These are phyloP conservation scores for Coemansia sp. DNA, from an alignment of 371 early-diverging fungal genomes.

Conservation along the genomic window DNA sequence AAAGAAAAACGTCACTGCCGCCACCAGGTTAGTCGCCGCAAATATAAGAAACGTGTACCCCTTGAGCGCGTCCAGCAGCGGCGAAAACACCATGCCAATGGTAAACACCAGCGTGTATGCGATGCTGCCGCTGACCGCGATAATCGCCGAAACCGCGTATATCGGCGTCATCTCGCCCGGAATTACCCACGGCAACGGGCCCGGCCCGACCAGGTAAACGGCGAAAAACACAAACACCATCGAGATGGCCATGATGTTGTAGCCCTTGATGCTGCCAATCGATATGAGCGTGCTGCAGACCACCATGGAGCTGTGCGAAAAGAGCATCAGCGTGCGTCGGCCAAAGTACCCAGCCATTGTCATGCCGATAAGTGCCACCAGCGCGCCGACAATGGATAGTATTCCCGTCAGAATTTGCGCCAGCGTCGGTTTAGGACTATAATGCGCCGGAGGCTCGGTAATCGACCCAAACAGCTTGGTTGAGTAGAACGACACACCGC, in stretches of 20 bases:
- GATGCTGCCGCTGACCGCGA: constrained; percentile 58
- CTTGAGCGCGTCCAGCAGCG: constrained; percentile 57
- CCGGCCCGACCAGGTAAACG: constrained; percentile 82
- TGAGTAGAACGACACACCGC: constrained; percentile 77
- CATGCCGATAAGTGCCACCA: constrained; percentile 57
- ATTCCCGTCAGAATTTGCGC: constrained; percentile 52
- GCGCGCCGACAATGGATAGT: constrained; percentile 51
- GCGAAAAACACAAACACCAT: constrained; percentile 72
- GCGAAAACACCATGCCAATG: constrained; percentile 66
- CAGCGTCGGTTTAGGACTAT: constrained; percentile 15
- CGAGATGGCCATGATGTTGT: constrained; percentile 59
- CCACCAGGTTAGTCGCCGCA: constrained; percentile 51
- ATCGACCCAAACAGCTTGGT: constrained; percentile 49
- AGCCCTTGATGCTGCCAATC: constrained; percentile 52
- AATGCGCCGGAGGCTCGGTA: neutral
- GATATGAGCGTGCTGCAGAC: constrained; percentile 58
- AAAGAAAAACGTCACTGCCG: constrained; percentile 56
- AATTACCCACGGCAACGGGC: constrained; percentile 74
- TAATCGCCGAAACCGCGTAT: constrained; percentile 63
- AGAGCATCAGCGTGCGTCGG: constrained; percentile 69
- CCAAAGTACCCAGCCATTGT: constrained; percentile 70
- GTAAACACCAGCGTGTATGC: constrained; percentile 68
- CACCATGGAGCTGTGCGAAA: constrained; percentile 60
- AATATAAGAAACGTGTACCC: constrained; percentile 70
- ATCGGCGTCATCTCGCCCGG: constrained; percentile 68